Conservation (phyloP, 768 basidiomycete species). For the Mycena capillaripes region DNA sequence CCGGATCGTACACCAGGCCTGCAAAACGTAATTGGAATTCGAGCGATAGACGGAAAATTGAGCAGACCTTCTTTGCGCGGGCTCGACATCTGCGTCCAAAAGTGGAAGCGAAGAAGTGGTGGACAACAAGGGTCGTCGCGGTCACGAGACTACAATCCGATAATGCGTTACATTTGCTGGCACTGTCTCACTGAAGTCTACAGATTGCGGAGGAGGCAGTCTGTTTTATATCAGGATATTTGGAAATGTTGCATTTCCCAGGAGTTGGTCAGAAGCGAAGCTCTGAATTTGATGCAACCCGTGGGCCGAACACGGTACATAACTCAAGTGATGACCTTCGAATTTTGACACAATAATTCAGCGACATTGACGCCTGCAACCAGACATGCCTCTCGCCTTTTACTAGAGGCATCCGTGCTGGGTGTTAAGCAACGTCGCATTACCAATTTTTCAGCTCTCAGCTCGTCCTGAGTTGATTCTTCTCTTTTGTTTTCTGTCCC, state of each 20-base stretch:
- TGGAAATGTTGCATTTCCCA: too few species aligned
- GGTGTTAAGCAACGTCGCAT: conserved; percentile 63
- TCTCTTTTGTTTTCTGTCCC: too few species aligned
- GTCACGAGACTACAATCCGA: background rate
- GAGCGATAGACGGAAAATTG: background rate
- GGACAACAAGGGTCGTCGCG: background rate
- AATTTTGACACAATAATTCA: accelerated
- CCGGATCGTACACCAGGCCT: conserved; percentile 14
- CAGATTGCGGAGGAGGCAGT: too few species aligned
- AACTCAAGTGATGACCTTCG: conserved; percentile 5
- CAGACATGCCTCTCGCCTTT: conserved; percentile 79
- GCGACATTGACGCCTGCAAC: conserved; percentile 69
- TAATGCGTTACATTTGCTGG: too few species aligned
- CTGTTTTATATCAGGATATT: too few species aligned
- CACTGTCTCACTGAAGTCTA: too few species aligned
- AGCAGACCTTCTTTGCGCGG: background rate
- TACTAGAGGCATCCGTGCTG: conserved; percentile 78
- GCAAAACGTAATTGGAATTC: background rate
- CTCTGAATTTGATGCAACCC: too few species aligned
- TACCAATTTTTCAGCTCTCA: conserved; percentile 69
- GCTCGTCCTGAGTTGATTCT: conserved; percentile 54
- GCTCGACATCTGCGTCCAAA: background rate
- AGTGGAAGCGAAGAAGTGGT: background rate
- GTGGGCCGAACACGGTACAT: too few species aligned
- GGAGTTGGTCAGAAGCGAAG: too few species aligned